Evolutionary conservation across 306 rosid genomes (phyloP), one percentile per base, ranked within the genome.

Genomic region (Aeschynomene evenia): DNA sequence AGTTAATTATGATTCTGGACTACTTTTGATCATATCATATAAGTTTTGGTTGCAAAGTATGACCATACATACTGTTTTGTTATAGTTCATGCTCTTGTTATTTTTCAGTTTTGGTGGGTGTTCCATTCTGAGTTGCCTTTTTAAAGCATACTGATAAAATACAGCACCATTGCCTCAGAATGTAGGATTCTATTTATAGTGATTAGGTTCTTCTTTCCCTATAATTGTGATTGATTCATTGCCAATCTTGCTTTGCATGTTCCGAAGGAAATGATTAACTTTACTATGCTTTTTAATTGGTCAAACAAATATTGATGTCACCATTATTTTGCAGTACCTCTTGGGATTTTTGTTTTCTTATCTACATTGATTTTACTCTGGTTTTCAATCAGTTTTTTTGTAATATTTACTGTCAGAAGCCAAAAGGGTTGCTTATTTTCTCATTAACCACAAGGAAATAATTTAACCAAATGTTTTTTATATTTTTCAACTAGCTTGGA

Each of bases 11-110:
- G 61, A 46, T 66, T 55, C 52, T 55, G 45, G 73, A 33, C 16
- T 68, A 15, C 2, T 57, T 36, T 57, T 51, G 4, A n/a, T n/a
- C n/a, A n/a, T n/a, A n/a, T 24, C 4, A 40, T 59, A 40, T 18
- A 14, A 60, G 66, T 52, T 40, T 75, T 50, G 48, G 63, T 50
- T 59, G 80, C 28, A 48, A 58, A 68, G 29, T 18, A 49, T 67
- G 37, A 59, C 29, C 24, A 39, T 45, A n/a, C 24, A 39, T 45
- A n/a, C 9, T 3, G 31, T 4, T 28, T 28, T 28, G 31, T 4
- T 28, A 28, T 28, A 28, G 5, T 0, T 13, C 6, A 26, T n/a
- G n/a, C 2, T 13, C 6, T 56, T n/a, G n/a, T 0, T 33, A 6
- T 33, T 33, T 58, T 26, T 33, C 14, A 45, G 15, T 9, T 58